Base-by-base conservation (phyloP, 441 rosid genomes). In the Erysimum cheiri region DNA sequence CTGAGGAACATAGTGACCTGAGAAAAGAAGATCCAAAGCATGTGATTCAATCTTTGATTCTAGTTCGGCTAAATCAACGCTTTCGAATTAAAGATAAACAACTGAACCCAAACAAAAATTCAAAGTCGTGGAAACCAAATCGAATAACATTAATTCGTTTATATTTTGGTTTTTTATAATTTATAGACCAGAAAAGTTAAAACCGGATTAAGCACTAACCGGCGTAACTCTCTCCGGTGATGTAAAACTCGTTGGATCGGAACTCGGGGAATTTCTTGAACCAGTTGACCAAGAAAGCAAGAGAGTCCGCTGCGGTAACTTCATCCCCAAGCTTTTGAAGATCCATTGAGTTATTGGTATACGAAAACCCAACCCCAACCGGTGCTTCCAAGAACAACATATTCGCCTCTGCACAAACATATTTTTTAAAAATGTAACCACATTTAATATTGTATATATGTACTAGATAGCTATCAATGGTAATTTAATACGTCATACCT, bases 1-100 rank as follows among this genome's bases (percentile, higher is more conserved):
- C 63, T 91, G 95, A 24, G 97, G 97, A 60, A 85, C 95, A 79
- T 88, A 91, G 46, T 91, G 95, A 67, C 97, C 95, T 91, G 41
- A 36, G 29, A 15, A 37, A 48, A 10, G 36, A 65, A 24, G 39
- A 56, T 11, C 31, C 2, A 8, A 53, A 39, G 54, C 36, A 44
- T 39, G 9, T 71, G 8, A 14, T 14, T 15, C 19, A 6, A 6
- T 52, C 33, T 19, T 19, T 19, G 22, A 19, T 19, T 19, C 24
- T 44, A 44, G 24, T 46, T 46, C 24, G 22, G 2, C 9, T 14
- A 44, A 44, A 15, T 15, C 32, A 5, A 31, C n/a, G 11, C 44
- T 4, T 40, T 12, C 14, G 15, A 13, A 13, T 12, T 40, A 12
- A 12, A 40, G 44, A 40, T n/a, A 40, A 13, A n/a, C 1, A 60